Base-by-base conservation (phyloP, 129 eudicot genomes). In the Centella asiatica region DNA sequence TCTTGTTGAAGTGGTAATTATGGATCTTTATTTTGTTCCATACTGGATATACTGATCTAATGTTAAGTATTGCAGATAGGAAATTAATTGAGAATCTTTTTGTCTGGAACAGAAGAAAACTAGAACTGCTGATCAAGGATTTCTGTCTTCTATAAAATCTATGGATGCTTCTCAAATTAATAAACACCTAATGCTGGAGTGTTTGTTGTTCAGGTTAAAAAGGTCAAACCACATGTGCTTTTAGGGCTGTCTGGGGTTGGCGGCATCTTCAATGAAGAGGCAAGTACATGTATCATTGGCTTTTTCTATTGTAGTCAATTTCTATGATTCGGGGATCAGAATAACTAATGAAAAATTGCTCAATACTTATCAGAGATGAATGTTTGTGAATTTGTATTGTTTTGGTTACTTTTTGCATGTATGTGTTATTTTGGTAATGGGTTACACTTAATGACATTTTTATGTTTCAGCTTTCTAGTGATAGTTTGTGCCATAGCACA, bases 171-270 rank as follows among this genome's bases (percentile, higher is more conserved):
- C 37, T 52, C 5, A 48, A 51, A 15, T n/a, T 27, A 7, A 6
- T 20, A 18, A 62, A 26, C 12, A n/a, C 28, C 29, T 11, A n/a
- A 48, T 80, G 50, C 53, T 76, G 49, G 42, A 27, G 47, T 6
- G 9, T 57, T 44, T 57, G 11, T 72, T 80, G 18, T 76, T 64
- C 95, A 93, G 99, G 96, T 93, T 13, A 88, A 81, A 64, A 85
- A 82, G 77, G 95, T 93, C 50, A 93, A 93, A 80, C 99, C 99
- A 47, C 92, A 87, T 67, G 99, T 93, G 56, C 96, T 93, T 76
- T 83, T 93, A 57, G 99, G 99, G 73, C 81, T 93, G 76, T 93
- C 99, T 58, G 99, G 99, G 73, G 95, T 85, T 82, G 99, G 99
- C 34, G 99, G 99, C n/a, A 73, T 93, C 70, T 93, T 93, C 74